Evolutionary conservation across 169 alveolate genomes (phyloP), one percentile per base, ranked within the genome.

Genomic region (Ophryocystis elektroscirrha): DNA sequence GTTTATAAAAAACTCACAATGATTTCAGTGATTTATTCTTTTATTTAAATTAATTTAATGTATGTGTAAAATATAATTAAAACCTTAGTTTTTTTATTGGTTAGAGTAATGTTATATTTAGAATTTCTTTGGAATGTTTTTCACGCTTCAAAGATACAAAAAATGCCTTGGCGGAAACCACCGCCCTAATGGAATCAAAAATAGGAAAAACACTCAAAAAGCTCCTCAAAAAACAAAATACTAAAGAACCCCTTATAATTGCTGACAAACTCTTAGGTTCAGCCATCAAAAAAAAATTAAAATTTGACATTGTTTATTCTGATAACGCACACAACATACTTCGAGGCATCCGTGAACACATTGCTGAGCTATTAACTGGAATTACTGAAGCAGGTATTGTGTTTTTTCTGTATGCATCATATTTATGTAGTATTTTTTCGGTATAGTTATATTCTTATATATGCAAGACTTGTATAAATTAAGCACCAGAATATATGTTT

Each of bases 141-240:
- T 61, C 76, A 32, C 72, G 78, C 52, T 84, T 84, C 61, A 76
- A 76, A 56, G 90, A 85, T 44, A 78, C 89, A 38, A 76, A 78
- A 54, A 70, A 73, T 42, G 95, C 95, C 5, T 64, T 79, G 38
- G 75, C 71, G 41, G 85, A 84, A 9, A 67, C 73, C 43, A 67
- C 72, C 26, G 69, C 81, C 44, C 60, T 85, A 25, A 51, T 71
- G 26, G 80, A 80, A n/a, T 69, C 79, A 12, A 62, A 62, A 4
- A 46, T 68, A 27, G 73, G 71, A 25, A 66, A 65, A 64, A 61
- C 73, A 25, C 77, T 94, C 29, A 82, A 84, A 67, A 87, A 85
- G 68, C 80, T 89, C 60, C 74, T 92, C 49, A 78, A 83, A 36
- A 58, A 72, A 25, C 65, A 84, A 30, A 83, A 73, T 25, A 53